phyloP scores from a whole-genome alignment of 2,329 filamentous ascomycete genomes.

The Myriosclerotinia scirpicola region DNA sequence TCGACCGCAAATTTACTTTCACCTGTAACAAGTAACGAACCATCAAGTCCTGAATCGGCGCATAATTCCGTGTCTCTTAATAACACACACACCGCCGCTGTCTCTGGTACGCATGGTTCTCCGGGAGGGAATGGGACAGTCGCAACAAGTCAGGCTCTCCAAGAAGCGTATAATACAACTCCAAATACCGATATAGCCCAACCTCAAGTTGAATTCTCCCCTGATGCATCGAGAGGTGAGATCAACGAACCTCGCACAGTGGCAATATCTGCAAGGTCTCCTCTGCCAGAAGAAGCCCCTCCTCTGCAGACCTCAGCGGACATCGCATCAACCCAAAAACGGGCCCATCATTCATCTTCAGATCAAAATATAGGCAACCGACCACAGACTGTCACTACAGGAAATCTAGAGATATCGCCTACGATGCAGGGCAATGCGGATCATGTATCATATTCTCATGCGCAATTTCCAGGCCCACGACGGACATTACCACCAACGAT shows the following conservation, averaged over 20 bases:
- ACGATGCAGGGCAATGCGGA: neutral
- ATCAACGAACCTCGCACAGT: slow-evolving; percentile 7
- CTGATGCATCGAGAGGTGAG: slow-evolving; percentile 17
- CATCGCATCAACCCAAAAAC: slow-evolving; percentile 2
- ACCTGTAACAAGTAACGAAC: slow-evolving; percentile 62
- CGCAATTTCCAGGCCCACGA: slow-evolving; percentile 26
- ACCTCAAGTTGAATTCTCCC: neutral
- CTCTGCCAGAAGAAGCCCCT: neutral
- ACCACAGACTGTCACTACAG: neutral
- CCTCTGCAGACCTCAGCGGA: slow-evolving; percentile 4
- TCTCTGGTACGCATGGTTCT: slow-evolving; percentile 5
- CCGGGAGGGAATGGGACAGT: slow-evolving; percentile 1
- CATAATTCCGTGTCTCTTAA: neutral
- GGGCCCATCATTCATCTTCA: neutral
- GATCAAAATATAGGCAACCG: neutral
- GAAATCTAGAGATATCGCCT: neutral
- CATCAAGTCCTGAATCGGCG: slow-evolving; percentile 45
- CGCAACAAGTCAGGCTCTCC: neutral
- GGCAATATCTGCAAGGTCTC: slow-evolving; percentile 14
- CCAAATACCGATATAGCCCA: slow-evolving; percentile 8
- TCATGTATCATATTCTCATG: slow-evolving; percentile 16
- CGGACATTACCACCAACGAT: slow-evolving; percentile 27
- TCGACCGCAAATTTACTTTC: slow-evolving; percentile 43
- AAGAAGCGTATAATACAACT: slow-evolving; percentile 12
- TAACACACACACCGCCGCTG: slow-evolving; percentile 9